These are phyloP conservation scores for Eucalyptus tenuipes DNA, from an alignment of 345 rosid genomes.

Conservation along the genomic window DNA sequence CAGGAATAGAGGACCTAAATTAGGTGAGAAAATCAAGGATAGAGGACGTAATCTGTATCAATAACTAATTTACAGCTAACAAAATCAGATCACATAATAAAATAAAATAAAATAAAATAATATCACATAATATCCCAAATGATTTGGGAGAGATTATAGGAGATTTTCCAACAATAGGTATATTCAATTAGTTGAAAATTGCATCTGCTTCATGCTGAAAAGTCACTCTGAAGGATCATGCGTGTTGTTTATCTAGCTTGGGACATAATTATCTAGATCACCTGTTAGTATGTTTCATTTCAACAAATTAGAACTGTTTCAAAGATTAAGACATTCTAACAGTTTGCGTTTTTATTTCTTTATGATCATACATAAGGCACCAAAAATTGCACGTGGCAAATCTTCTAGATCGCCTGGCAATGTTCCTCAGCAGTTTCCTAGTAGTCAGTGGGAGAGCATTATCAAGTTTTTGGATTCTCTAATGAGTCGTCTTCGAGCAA, in stretches of 20 bases:
- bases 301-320: neutral
- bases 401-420: constrained; percentile 70
- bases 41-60: too few species aligned
- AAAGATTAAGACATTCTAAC: neutral
- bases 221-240: neutral
- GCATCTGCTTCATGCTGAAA: neutral
- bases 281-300: neutral
- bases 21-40: too few species aligned
- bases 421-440: constrained; percentile 40
- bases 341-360: neutral
- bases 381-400: constrained; percentile 71
- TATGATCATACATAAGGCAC: constrained; percentile 35
- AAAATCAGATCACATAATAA: too few species aligned
- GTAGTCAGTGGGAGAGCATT: constrained; percentile 86
- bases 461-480: constrained; percentile 88
- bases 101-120: accelerated
- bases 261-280: neutral
- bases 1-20: too few species aligned
- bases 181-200: neutral
- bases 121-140: too few species aligned
- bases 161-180: neutral
- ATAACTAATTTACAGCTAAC: too few species aligned
- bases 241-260: neutral
- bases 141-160: too few species aligned
- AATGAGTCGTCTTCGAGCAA: constrained; percentile 56